Evolutionary conservation across 2,329 filamentous ascomycete genomes (phyloP).

Genomic region (Drechslerella stenobrocha): DNA sequence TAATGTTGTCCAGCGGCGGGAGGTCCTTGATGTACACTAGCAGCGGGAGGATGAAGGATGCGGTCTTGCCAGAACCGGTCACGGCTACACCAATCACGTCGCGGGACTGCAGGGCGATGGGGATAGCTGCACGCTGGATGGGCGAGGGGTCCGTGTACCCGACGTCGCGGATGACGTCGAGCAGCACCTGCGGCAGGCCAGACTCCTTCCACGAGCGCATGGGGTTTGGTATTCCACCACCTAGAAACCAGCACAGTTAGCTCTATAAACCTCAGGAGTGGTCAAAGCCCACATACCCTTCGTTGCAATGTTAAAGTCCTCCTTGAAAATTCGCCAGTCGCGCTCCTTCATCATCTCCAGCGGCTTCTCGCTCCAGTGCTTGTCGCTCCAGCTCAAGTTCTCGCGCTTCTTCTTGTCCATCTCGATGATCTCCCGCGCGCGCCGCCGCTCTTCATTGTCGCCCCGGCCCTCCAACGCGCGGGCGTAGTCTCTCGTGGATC

Average conservation of each 20-base stretch:
- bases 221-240: conserved; percentile 82
- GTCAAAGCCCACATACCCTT: conserved; percentile 68
- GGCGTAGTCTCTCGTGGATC: conserved; percentile 64
- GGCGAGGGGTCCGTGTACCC: conserved; percentile 90
- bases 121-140: conserved; percentile 91
- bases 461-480: conserved; percentile 75
- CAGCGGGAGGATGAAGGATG: conserved; percentile 86
- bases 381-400: conserved; percentile 74
- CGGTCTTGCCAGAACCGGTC: conserved; percentile 97
- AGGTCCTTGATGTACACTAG: conserved; percentile 93
- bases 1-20: conserved; percentile 78
- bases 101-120: conserved; percentile 85
- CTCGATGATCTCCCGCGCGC: conserved; percentile 79
- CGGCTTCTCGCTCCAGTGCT: conserved; percentile 94
- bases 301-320: conserved; percentile 94
- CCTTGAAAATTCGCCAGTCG: conserved; percentile 99
- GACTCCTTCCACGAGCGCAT: conserved; percentile 96
- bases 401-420: conserved; percentile 79
- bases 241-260: conserved; percentile 7
- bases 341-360: conserved; percentile 92
- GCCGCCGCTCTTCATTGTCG: conserved; percentile 71
- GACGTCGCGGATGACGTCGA: conserved; percentile 79
- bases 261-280: neutral
- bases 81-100: conserved; percentile 98
- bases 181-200: conserved; percentile 71